Conservation (phyloP, 75 land plant genomes). For the Picea sitchensis region DNA sequence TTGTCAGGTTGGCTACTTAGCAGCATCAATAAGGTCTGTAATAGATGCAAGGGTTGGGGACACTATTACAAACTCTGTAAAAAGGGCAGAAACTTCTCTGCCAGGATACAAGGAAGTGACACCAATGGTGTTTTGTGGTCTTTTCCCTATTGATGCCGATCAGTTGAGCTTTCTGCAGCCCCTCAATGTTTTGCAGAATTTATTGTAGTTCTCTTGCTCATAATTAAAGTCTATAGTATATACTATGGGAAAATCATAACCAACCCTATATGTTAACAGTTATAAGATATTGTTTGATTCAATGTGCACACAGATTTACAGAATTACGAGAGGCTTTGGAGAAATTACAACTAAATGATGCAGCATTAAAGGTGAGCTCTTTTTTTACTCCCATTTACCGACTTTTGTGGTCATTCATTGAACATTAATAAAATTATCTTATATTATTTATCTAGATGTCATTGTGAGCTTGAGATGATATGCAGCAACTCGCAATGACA, state of each 20-base stretch:
- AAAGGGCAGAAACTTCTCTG: slow-evolving; percentile 64
- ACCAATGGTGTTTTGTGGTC: slow-evolving; percentile 99
- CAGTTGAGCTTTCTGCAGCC: slow-evolving; percentile 40
- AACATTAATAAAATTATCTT: too few relatives aligned
- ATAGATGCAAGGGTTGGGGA: slow-evolving; percentile 99
- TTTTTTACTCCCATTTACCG: not conserved
- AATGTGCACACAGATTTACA: slow-evolving; percentile 51
- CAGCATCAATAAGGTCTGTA: slow-evolving; percentile 97
- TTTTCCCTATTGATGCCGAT: slow-evolving; percentile 97
- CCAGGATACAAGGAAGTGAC: slow-evolving; percentile 96
- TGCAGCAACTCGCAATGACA: not conserved
- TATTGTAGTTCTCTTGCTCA: slow-evolving; percentile 2
- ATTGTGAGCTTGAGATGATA: slow-evolving; percentile 3
- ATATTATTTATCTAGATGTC: not conserved
- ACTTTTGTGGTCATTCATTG: not conserved
- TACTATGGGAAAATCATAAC: not conserved
- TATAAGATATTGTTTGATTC: slow-evolving; percentile 5
- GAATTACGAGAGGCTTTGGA: slow-evolving; percentile 95
- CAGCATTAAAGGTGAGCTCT: slow-evolving; percentile 71
- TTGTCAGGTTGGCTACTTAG: slow-evolving; percentile 88
- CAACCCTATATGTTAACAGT: not conserved
- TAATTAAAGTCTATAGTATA: not conserved
- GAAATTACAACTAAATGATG: slow-evolving; percentile 97
- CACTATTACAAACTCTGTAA: slow-evolving; percentile 74
- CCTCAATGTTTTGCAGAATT: not conserved